phyloP scores from a whole-genome alignment of 306 rosid genomes.

The Casuarina equisetifolia region DNA sequence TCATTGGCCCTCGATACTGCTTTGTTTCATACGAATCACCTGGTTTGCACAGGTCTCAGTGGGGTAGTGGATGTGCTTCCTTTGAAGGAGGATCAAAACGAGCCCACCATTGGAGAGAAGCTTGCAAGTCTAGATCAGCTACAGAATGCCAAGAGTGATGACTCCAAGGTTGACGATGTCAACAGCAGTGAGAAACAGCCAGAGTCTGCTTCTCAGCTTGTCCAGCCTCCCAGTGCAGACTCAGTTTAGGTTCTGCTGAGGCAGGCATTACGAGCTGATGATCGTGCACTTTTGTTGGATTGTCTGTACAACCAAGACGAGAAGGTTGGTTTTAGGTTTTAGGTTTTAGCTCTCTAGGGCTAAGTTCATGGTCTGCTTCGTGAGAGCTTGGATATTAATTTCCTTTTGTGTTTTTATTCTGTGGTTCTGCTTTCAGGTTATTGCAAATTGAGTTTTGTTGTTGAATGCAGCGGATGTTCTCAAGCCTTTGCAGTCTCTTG shows the following conservation, averaged over 20 bases:
- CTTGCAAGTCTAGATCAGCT: constrained; percentile 58
- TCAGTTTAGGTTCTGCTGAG: constrained; percentile 74
- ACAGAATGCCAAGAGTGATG: constrained; percentile 36
- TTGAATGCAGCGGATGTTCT: constrained; percentile 61
- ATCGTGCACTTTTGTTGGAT: constrained; percentile 61
- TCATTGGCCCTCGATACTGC: background rate
- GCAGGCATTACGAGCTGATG: constrained; percentile 85
- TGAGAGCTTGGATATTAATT: background rate
- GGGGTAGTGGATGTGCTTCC: constrained; percentile 52
- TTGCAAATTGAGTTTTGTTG: constrained; percentile 61
- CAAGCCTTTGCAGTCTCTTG: constrained; percentile 66
- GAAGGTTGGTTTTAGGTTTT: constrained; percentile 41
- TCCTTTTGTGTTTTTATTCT: background rate
- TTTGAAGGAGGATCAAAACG: constrained; percentile 47
- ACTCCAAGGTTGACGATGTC: constrained; percentile 29
- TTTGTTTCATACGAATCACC: background rate
- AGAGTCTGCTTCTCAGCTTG: constrained; percentile 34
- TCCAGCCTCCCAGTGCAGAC: constrained; percentile 76
- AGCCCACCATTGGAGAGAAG: constrained; percentile 87
- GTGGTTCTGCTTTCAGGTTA: constrained; percentile 53
- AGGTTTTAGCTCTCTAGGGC: background rate
- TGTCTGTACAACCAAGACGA: constrained; percentile 79
- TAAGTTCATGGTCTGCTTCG: background rate
- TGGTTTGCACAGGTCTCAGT: constrained; percentile 29
- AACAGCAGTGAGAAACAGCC: constrained; percentile 27